Evolutionary conservation across 208 protist species (phyloP), one percentile per base, ranked within the genome.

Genomic region (Acanthamoeba lenticulata): DNA sequence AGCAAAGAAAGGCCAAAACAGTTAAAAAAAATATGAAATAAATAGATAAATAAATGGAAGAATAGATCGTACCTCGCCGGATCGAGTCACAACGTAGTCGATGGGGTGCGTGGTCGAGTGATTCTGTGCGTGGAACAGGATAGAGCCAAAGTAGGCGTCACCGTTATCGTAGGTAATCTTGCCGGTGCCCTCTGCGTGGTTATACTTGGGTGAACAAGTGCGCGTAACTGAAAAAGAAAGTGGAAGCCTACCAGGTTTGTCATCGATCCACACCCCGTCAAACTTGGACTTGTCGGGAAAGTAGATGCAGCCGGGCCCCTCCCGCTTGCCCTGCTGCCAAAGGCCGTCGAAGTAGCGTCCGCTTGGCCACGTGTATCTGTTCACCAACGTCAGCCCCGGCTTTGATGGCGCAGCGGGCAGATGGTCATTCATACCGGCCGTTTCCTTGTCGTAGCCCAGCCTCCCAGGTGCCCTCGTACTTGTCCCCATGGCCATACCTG

Each of bases 401-500:
- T 24, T 19, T 52, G 9, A 52, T 52, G 45, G 45, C 5, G 45
- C 45, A 52, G 45, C 45, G 45, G 5, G 5, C 45, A 52, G 45
- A 74, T 27, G 32, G 34, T 19, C 7, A 5, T 17, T 74, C 34
- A 32, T 88, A 88, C 77, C 77, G 40, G 77, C 77, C 77, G 24
- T 57, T 88, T 9, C 77, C 77, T 17, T 88, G 44, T 5, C 77
- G 24, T 27, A 57, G n/a, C 13, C 77, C 77, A 38, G 47, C 44
- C 24, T 88, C 47, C 40, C 40, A 88, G 9, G 77, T 4, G 15
- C 77, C 77, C 38, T 88, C 77, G 47, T 88, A 88, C n/a, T 88
- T 88, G 40, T 88, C 77, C 7, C 77, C 77, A 55, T 88, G 45
- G 13, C 44, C 77, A 38, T 88, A 88, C 42, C 77, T 88, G 77